Percentiles rank a stretch among this genome's conserved stretches.
phyloP scores from a whole-genome alignment of 2,329 filamentous ascomycete genomes.

The Stenocarpella maydis region DNA sequence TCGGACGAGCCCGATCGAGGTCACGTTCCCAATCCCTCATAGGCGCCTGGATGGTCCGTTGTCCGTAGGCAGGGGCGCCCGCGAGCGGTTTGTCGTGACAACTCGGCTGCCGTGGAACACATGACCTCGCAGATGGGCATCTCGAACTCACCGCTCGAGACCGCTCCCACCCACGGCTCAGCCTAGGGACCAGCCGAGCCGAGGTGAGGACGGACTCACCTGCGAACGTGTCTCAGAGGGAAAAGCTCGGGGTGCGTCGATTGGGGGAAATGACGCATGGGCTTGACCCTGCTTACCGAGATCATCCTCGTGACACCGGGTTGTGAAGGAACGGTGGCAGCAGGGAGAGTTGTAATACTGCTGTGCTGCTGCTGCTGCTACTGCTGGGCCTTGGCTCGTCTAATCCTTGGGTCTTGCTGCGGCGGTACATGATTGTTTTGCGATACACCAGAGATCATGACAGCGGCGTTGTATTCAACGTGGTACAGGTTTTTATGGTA shows the following conservation, averaged over 20 bases:
- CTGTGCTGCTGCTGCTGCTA: neutral
- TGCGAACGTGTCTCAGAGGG: constrained; percentile 27
- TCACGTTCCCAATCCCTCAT: constrained; percentile 7
- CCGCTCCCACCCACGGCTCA: neutral
- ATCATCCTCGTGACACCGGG: constrained; percentile 18
- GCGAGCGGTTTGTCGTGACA: neutral
- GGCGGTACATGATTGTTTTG: neutral
- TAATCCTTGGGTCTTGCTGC: neutral
- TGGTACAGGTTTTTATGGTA: neutral
- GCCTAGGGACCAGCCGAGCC: constrained; percentile 14
- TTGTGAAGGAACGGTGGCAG: constrained; percentile 11
- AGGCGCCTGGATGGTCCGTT: neutral
- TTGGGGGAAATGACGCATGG: constrained; percentile 18
- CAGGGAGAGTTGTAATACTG: no score
- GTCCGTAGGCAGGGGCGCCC: neutral
- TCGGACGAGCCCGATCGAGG: constrained; percentile 3
- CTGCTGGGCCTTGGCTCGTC: neutral
- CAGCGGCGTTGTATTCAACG: neutral
- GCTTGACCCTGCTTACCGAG: constrained; percentile 22
- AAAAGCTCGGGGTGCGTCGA: constrained; percentile 1
- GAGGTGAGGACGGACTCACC: neutral
- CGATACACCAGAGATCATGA: constrained; percentile 4
- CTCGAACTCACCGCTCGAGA: constrained; percentile 12
- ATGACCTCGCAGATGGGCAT: neutral
- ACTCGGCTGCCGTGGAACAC: constrained; percentile 3